Base-by-base conservation (phyloP, 805 yeast species). In the Jamesozyma spencerorum region DNA sequence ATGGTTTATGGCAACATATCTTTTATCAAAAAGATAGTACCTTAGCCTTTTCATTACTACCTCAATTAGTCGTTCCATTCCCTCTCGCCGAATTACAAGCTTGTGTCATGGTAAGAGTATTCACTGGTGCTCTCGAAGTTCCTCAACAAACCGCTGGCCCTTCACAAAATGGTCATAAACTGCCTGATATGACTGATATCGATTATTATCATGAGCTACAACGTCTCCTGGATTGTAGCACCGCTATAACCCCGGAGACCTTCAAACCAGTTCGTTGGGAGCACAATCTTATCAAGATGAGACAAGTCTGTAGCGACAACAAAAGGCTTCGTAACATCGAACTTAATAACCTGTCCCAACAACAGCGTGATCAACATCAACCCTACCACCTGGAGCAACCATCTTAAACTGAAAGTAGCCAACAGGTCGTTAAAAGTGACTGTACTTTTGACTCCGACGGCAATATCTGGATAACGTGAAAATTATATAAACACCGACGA, bases 61-160 rank as follows among this genome's bases (percentile, higher is more conserved):
- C 84, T 2, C 66, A 76, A 31, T 72, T 74, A 46, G 76, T 77
- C 4, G 62, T 81, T 0, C 84, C 86, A 5, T 77, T 79, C 45
- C 68, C 84, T 39, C 62, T 73, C 1, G 71, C 81, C 13, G 79
- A 74, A 50, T 63, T 74, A 37, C 92, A 84, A 54, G 85, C 82
- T 0, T 67, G 78, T 6, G 70, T 79, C 52, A 64, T 83, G 24
- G 74, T 83, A 2, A 67, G 86, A 42, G 75, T 77, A 2, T 75
- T 81, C 62, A 57, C 74, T 4, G 79, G 79, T 0, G 66, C 77
- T 33, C 55, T 83, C 2, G 11, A 47, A 13, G 57, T 79, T 12
- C 86, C 87, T 10, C 31, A 19, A 36, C n/a, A 13, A 31, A 19
- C 19, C 26, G 18, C 26, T 32, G 33, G 12, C 39, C 18, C 17